Base-by-base conservation (phyloP, 148 eudicot genomes). In the Rheum nobile region DNA sequence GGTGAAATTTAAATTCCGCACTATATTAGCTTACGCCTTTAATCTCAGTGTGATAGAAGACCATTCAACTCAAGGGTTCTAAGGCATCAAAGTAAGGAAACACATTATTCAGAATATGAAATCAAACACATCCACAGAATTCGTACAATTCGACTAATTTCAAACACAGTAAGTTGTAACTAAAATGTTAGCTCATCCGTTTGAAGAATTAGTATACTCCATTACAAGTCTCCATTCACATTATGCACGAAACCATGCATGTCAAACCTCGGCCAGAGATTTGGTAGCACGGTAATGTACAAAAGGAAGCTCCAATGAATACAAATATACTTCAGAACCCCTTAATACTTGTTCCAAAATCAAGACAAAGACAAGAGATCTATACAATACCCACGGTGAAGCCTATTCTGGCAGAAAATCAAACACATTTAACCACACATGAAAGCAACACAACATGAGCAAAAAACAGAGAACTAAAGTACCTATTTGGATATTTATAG, bases 231-330 rank as follows among this genome's bases (percentile, higher is more conserved):
- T n/a, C n/a, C n/a, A n/a, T n/a, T n/a, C n/a, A n/a, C n/a, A n/a
- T n/a, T n/a, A n/a, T n/a, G n/a, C n/a, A n/a, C n/a, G n/a, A n/a
- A n/a, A n/a, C n/a, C n/a, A n/a, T n/a, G n/a, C n/a, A n/a, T n/a
- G n/a, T n/a, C n/a, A n/a, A n/a, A n/a, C n/a, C n/a, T n/a, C n/a
- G n/a, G n/a, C n/a, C n/a, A 93, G 94, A 75, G 90, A 90, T 80
- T 85, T 89, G 69, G 96, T 92, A 75, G 98, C 96, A 77, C 98
- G 96, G 75, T 89, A 93, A 29, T 96, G 96, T 78, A 90, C 98
- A 72, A 76, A 83, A 72, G 98, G 98, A 79, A 87, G 89, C 84
- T 93, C 98, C 96, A 90, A 77, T 68, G 78, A 47, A 81, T 21
- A 21, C 71, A 67, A 34, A 71, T 65, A 74, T 70, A 74, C 59